Conservation (phyloP, 257 asterid genomes). For the Solanum rostratum region DNA sequence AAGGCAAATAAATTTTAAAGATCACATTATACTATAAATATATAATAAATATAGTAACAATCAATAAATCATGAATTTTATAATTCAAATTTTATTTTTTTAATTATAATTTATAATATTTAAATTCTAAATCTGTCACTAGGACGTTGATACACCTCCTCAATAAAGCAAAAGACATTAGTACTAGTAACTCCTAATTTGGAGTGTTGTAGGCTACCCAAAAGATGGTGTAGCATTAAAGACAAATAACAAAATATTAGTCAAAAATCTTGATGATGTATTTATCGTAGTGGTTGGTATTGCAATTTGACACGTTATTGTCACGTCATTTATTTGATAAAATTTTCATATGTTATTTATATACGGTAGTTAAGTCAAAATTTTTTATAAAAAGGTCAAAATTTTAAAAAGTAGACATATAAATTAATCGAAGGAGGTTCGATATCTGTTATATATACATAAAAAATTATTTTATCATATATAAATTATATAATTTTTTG, state of each 20-base stretch:
- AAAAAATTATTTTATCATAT: no score
- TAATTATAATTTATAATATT: neutral
- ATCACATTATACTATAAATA: neutral
- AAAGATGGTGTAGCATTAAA: neutral
- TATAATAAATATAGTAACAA: no score
- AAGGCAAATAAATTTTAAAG: neutral
- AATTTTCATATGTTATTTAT: no score
- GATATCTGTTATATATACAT: no score
- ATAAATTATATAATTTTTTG: no score
- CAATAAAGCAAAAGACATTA: neutral
- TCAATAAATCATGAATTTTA: no score
- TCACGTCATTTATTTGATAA: neutral
- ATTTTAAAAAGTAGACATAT: no score
- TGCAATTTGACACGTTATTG: neutral
- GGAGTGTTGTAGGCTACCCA: neutral
- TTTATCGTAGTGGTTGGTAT: neutral
- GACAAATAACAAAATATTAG: neutral
- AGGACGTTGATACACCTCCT: neutral
- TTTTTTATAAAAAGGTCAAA: no score
- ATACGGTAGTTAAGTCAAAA: no score
- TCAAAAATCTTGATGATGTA: neutral
- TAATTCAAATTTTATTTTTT: neutral
- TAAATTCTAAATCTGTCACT: neutral
- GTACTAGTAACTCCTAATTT: neutral
- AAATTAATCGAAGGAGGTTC: no score